Percentiles rank a stretch among this genome's conserved stretches.
Conservation (phyloP, 2,329 filamentous ascomycete genomes). For the Cladobotryum mycophilum region DNA sequence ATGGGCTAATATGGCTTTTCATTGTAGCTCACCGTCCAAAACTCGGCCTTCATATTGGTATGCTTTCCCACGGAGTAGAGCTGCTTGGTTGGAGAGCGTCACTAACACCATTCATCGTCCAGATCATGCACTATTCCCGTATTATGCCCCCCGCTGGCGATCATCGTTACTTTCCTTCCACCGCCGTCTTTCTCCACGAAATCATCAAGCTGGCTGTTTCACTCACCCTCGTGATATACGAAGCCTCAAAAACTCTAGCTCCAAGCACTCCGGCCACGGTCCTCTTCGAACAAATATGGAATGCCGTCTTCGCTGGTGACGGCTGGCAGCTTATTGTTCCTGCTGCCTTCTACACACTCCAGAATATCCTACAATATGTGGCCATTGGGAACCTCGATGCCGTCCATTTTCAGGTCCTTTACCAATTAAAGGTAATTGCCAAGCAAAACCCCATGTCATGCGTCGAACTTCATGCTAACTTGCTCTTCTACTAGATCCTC, state of each 20-base stretch:
- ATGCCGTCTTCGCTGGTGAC: constrained; percentile 78
- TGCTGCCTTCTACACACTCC: constrained; percentile 79
- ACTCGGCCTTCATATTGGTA: constrained; percentile 70
- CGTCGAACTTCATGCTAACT: background rate
- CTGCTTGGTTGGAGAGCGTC: too few species aligned
- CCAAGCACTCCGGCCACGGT: constrained; percentile 74
- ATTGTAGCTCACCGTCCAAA: constrained; percentile 63
- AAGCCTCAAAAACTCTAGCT: constrained; percentile 70
- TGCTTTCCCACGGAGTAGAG: constrained; percentile 13
- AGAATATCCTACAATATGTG: constrained; percentile 91
- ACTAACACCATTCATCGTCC: too few species aligned
- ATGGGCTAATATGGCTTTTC: background rate
- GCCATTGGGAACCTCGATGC: constrained; percentile 87
- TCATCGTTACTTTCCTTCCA: constrained; percentile 88
- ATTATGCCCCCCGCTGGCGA: constrained; percentile 82
- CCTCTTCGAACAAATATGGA: constrained; percentile 72
- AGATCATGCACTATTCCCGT: constrained; percentile 92
- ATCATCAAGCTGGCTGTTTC: constrained; percentile 84
- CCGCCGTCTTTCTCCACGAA: constrained; percentile 89
- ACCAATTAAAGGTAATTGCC: constrained; percentile 71
- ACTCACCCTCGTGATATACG: constrained; percentile 80
- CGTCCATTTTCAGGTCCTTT: constrained; percentile 87
- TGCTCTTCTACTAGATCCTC: constrained; percentile 52
- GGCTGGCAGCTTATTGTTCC: constrained; percentile 94
- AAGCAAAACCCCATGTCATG: background rate